A percentile compares a stretch with the other conserved stretches of the same genome.
Conservation (phyloP, 768 basidiomycete genomes). For the Tephrocybe sp. region DNA sequence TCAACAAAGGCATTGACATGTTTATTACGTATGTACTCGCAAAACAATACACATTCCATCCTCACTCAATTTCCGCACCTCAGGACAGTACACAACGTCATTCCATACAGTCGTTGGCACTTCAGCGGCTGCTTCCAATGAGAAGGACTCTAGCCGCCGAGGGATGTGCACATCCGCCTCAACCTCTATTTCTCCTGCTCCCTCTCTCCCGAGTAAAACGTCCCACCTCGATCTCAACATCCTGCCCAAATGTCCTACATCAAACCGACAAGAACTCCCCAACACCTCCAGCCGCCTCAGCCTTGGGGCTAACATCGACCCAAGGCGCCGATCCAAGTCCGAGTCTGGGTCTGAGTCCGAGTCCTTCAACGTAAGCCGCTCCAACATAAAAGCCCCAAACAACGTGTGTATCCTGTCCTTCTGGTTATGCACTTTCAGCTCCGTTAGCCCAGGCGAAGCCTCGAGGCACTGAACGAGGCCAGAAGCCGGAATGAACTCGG, state of each 20-base stretch:
- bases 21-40: neutral
- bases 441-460: constrained; percentile 2
- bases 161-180: neutral
- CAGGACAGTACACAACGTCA: neutral
- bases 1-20: too few relatives aligned
- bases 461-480: constrained; percentile 6
- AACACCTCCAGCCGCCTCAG: constrained; percentile 6
- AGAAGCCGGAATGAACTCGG: constrained; percentile 4
- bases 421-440: constrained; percentile 6
- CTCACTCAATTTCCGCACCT: neutral
- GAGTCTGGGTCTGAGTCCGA: too few relatives aligned
- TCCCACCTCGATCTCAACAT: constrained; percentile 14
- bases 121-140: neutral
- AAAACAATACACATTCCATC: neutral
- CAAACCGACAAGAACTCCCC: constrained; percentile 5
- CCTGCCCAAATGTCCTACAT: neutral
- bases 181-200: neutral
- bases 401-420: constrained; percentile 9
- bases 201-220: neutral
- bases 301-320: neutral
- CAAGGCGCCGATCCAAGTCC: neutral
- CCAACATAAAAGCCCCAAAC: constrained; percentile 3
- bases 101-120: neutral
- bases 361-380: constrained; percentile 1
- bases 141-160: constrained; percentile 1